Conservation (phyloP, 257 asterid genomes). For the Gardenia jasminoides region DNA sequence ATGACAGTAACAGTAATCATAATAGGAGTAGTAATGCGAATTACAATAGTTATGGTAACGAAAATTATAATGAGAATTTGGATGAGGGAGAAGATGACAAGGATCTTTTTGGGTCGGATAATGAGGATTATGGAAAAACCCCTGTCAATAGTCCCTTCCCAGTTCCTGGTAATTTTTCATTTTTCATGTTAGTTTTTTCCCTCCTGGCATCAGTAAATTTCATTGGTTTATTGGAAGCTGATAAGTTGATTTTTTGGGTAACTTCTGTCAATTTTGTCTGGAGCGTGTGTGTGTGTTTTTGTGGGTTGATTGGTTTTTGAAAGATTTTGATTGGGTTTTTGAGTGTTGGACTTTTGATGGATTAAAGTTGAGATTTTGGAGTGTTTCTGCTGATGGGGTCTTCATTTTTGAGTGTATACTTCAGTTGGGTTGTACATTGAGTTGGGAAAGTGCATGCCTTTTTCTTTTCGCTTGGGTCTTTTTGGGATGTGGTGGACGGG, state of each 20-base stretch:
- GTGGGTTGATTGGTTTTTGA: not conserved
- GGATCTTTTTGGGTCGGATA: conserved; percentile 95
- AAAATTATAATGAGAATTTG: conserved; percentile 30
- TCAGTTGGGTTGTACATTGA: not conserved
- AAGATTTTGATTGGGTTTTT: not conserved
- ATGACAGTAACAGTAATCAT: conserved; percentile 22
- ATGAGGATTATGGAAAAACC: conserved; percentile 76
- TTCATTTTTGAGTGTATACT: not conserved
- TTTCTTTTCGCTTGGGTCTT: not conserved
- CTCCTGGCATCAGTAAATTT: not conserved
- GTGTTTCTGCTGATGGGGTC: not conserved
- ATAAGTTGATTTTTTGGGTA: not conserved
- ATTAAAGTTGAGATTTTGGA: not conserved
- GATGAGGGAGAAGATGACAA: conserved; percentile 49
- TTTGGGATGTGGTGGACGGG: too few relatives aligned
- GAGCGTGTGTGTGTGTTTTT: not conserved
- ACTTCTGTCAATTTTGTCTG: not conserved
- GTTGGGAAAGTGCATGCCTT: not conserved
- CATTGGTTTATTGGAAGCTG: not conserved
- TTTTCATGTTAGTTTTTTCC: not conserved
- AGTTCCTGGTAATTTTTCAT: conserved; percentile 64
- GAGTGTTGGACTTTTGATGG: not conserved
- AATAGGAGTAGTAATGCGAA: not conserved
- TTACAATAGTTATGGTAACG: conserved; percentile 15
- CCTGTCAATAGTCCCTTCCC: conserved; percentile 55